phyloP scores from a whole-genome alignment of 345 rosid genomes.

The Lumnitzera littorea region DNA sequence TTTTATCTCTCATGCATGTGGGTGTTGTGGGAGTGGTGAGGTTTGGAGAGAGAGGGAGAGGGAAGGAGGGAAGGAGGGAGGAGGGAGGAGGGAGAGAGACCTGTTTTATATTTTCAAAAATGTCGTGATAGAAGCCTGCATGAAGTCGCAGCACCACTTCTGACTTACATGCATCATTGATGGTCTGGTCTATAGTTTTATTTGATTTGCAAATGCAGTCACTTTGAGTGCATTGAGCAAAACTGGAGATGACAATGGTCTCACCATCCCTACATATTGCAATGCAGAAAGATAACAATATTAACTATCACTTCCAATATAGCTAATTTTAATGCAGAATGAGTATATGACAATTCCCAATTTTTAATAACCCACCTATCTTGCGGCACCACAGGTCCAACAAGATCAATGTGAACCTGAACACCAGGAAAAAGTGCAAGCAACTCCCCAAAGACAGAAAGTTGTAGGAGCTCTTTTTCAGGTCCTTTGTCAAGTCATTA shows the following conservation, averaged over 20 bases:
- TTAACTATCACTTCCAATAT: too few species aligned
- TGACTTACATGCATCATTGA: slow-evolving; percentile 19
- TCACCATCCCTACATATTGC: slow-evolving; percentile 53
- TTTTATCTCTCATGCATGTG: too few species aligned
- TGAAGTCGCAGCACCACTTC: slow-evolving; percentile 45
- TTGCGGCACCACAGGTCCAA: slow-evolving; percentile 84
- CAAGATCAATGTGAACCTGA: slow-evolving; percentile 42
- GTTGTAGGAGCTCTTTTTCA: slow-evolving; percentile 83
- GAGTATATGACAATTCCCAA: too few species aligned
- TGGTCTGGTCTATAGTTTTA: slow-evolving; percentile 6
- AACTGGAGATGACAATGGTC: slow-evolving; percentile 32
- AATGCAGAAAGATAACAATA: not conserved
- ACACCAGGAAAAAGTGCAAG: slow-evolving; percentile 68
- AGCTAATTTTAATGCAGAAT: too few species aligned
- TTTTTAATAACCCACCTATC: slow-evolving; percentile 28
- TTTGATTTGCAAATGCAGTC: slow-evolving; percentile 57
- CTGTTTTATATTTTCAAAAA: slow-evolving; percentile 51
- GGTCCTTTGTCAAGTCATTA: slow-evolving; percentile 47
- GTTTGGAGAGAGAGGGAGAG: not conserved
- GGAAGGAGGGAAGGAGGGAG: not conserved
- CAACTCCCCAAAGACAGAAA: slow-evolving; percentile 78
- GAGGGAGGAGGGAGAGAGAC: slow-evolving; percentile 10
- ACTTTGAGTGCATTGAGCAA: slow-evolving; percentile 42
- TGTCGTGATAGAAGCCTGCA: slow-evolving; percentile 74
- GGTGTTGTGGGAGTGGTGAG: not conserved